Percentiles rank a stretch among this genome's conserved stretches.
Conservation (phyloP, 1,284 basidiomycete species). For the Melanopsichium pennsylvanicum region DNA sequence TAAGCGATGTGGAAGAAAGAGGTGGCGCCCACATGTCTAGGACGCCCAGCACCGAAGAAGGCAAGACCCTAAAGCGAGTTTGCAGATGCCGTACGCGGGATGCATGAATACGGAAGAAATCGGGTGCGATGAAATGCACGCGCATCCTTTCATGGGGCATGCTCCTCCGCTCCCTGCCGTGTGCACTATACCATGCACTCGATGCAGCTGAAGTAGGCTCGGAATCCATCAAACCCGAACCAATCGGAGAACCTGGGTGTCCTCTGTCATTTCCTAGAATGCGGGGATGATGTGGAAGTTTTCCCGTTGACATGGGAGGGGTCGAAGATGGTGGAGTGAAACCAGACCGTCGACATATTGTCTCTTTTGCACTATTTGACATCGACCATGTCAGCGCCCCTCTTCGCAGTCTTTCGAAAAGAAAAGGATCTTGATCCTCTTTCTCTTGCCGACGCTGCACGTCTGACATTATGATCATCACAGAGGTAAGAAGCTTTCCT, state of each 20-base stretch:
- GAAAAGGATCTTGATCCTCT: too few relatives aligned
- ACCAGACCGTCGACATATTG: background rate
- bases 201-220: background rate
- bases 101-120: constrained; percentile 38
- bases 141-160: constrained; percentile 6
- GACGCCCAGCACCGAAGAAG: background rate
- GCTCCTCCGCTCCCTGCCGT: background rate
- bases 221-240: constrained; percentile 19
- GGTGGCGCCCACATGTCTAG: background rate
- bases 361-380: constrained; percentile 5
- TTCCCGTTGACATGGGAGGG: background rate
- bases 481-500: too few relatives aligned
- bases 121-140: constrained; percentile 16
- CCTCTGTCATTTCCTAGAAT: background rate
- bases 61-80: background rate
- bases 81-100: constrained; percentile 12
- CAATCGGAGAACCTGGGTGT: constrained; percentile 8
- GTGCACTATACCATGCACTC: background rate
- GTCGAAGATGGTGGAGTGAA: background rate
- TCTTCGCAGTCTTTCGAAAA: background rate
- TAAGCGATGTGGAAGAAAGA: constrained; percentile 12
- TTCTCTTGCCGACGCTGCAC: too few relatives aligned
- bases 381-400: background rate
- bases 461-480: too few relatives aligned
- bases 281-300: constrained; percentile 2